Evolutionary conservation across 805 yeast genomes (phyloP), one percentile per base, ranked within the genome.

Genomic region (Phaffomyces opuntiae): DNA sequence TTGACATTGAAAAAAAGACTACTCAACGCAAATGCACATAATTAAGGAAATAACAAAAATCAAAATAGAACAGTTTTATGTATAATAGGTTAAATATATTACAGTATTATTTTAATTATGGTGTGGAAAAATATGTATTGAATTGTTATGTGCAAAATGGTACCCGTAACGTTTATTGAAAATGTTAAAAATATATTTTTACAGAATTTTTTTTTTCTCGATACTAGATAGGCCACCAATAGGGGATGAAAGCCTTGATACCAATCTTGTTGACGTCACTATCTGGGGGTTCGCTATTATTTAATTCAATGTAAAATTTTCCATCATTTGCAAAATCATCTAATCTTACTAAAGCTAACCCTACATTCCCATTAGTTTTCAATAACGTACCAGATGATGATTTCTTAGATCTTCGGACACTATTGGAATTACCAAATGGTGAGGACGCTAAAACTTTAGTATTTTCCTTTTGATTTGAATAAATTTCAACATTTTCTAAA

Each of bases 201-300:
- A 17, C 19, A 17, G 19, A 17, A 17, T n/a, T n/a, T n/a, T n/a
- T n/a, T n/a, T 17, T 3, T 17, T 3, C 19, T 21, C 24, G 7
- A 21, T 21, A 21, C 24, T 21, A 21, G 14, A 29, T 29, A 8
- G 89, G 89, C 89, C 91, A 85, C 90, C 91, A 85, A 42, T 74
- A 80, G 0, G 95, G 93, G 7, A 67, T 65, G 48, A 67, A 69
- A 0, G 80, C 85, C 53, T 72, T 71, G 24, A 82, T 64, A 1
- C 73, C 73, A 8, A 80, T 55, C 38, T 56, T 57, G 6, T 46
- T 21, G 13, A 11, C 14, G 7, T 11, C 12, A 9, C 4, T 9
- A 2, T 29, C 14, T 11, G 31, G 31, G 13, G 7, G 9, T 29
- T 29, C 31, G 3, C 4, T 51, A 1, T 54, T 53, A 12, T 64